Conservation (phyloP, 371 early-diverging fungal genomes). For the Umbelopsis sp. region DNA sequence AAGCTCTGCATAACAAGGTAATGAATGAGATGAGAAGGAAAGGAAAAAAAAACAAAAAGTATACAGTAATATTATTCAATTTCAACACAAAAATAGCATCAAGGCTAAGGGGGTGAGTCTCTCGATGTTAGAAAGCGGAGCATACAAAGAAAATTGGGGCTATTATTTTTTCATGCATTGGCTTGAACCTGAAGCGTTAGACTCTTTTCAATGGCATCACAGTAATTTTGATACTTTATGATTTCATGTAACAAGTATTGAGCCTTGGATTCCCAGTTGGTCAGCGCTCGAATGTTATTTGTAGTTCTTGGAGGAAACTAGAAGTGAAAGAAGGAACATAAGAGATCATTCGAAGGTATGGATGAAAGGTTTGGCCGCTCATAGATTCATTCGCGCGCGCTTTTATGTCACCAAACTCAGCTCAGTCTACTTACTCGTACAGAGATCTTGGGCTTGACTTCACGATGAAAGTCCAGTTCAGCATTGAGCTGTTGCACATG, state of each 20-base stretch:
- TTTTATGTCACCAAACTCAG: neutral
- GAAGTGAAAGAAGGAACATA: neutral
- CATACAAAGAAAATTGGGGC: neutral
- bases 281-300: conserved; percentile 67
- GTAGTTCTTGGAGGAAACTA: conserved; percentile 63
- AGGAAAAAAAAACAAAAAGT: neutral
- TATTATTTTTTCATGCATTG: neutral
- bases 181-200: conserved; percentile 33
- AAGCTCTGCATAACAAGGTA: neutral
- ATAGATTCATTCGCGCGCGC: too few relatives aligned
- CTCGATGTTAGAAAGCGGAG: conserved; percentile 4
- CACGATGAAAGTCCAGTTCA: conserved; percentile 49
- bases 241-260: conserved; percentile 85
- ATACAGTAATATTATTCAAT: too few relatives aligned
- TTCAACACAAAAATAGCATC: neutral
- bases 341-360: neutral
- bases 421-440: conserved; percentile 32
- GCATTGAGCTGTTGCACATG: conserved; percentile 36
- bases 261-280: conserved; percentile 88
- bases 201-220: conserved; percentile 73
- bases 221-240: conserved; percentile 88
- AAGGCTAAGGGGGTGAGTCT: neutral
- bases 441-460: conserved; percentile 43
- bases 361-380: neutral
- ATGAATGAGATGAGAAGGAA: neutral